Conservation (phyloP, 2,329 filamentous ascomycete genomes). For the Trichoderma oligosporum region DNA sequence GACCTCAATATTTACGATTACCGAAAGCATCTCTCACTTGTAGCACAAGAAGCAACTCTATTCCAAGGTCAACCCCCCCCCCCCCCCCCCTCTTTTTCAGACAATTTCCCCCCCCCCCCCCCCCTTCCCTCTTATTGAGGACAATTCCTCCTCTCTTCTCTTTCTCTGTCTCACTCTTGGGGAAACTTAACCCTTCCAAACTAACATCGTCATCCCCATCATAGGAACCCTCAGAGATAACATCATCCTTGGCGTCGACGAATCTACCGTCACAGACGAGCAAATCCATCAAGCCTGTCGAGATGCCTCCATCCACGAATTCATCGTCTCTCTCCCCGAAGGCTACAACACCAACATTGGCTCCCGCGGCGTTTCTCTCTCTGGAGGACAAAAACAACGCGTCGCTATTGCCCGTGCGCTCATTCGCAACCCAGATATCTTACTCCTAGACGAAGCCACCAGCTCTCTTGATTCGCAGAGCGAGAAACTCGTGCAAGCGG, state of each 20-base stretch:
- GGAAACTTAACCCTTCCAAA: background rate
- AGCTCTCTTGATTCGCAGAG: conserved; percentile 63
- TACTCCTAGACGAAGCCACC: conserved; percentile 71
- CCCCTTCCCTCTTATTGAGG: too few relatives aligned
- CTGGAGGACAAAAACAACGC: conserved; percentile 70
- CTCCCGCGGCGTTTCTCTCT: conserved; percentile 61
- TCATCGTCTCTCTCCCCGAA: conserved; percentile 62
- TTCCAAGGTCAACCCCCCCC: conserved; percentile 53
- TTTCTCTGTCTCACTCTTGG: too few relatives aligned
- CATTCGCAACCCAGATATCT: conserved; percentile 59
- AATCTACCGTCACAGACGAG: conserved; percentile 49
- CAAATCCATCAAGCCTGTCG: conserved; percentile 51
- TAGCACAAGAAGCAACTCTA: conserved; percentile 70
- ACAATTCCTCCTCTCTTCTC: too few relatives aligned
- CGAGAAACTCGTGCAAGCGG: conserved; percentile 60
- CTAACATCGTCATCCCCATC: background rate
- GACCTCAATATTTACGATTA: conserved; percentile 59
- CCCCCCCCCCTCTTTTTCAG: background rate
- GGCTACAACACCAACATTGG: conserved; percentile 67
- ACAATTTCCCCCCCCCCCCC: too few relatives aligned
- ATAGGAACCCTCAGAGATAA: conserved; percentile 63
- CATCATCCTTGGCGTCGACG: conserved; percentile 60
- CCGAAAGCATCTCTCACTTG: conserved; percentile 62
- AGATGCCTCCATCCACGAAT: conserved; percentile 67
- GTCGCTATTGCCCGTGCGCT: conserved; percentile 67